Evolutionary conservation across 257 asterid genomes (phyloP), one percentile per base, ranked within the genome.

Genomic region (Solanum gandarillasii): DNA sequence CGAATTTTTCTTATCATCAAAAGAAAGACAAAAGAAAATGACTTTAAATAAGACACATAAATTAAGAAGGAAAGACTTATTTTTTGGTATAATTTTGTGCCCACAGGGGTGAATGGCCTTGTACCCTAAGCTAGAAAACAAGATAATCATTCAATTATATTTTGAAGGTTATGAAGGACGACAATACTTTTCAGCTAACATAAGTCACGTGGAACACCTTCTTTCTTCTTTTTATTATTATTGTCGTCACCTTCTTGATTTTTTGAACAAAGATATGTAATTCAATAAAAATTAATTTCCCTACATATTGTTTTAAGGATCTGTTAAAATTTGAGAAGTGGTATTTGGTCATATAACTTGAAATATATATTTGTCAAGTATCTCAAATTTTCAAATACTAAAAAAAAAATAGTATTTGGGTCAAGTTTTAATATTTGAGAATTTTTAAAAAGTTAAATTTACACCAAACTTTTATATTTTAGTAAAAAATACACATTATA

Each of bases 1-100:
- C 0, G 0, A 4, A 43, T 43, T 4, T 43, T 3, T 4, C 0
- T 12, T 12, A 4, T 43, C n/a, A n/a, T n/a, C n/a, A n/a, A n/a
- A n/a, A n/a, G n/a, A n/a, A 52, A 5, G 1, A 46, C 2, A 46
- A 46, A 46, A 46, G 5, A 4, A 46, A 55, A 55, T 55, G 13
- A 41, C 13, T 20, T 20, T 55, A 55, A 6, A 5, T 3, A 2
- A 5, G 62, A 52, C 67, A 55, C 25, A 58, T 58, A 0, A 52
- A 16, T 52, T 16, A 16, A 46, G 18, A 46, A 46, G 62, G 62
- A 52, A 2, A 52, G 8, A 52, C 23, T 52, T 52, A 16, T 16
- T 52, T 48, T 52, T 16, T 52, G 23, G 62, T 52, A 52, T 52
- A 52, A 18, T 2, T 52, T 52, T 52, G 62, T 52, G 62, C 62